phyloP scores from a whole-genome alignment of 306 rosid species.

The Quercus gilva region DNA sequence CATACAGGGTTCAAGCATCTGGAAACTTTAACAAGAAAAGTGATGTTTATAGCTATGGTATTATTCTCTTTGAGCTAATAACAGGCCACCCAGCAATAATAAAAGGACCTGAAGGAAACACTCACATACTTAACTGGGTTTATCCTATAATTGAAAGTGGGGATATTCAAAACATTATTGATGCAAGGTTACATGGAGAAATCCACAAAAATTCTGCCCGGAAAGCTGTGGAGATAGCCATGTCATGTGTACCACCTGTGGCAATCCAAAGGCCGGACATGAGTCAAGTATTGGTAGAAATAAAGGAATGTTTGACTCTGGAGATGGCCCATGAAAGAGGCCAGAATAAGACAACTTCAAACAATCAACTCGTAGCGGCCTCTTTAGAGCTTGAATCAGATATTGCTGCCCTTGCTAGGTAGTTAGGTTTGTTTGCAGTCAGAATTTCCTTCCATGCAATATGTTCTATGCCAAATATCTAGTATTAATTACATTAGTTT shows the following conservation, averaged over 20 bases:
- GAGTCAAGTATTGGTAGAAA: neutral
- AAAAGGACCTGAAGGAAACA: neutral
- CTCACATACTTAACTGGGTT: too few relatives aligned
- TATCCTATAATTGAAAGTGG: too few relatives aligned
- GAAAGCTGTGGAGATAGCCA: constrained; percentile 1
- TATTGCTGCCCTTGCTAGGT: too few relatives aligned
- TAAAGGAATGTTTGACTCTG: too few relatives aligned
- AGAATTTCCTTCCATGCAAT: too few relatives aligned
- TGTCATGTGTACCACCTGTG: neutral
- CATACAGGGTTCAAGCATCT: neutral
- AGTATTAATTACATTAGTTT: too few relatives aligned
- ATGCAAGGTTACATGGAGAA: constrained; percentile 17
- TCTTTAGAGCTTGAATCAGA: too few relatives aligned
- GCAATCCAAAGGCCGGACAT: constrained; percentile 9
- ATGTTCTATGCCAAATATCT: too few relatives aligned
- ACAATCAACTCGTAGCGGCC: too few relatives aligned
- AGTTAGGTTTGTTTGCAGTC: too few relatives aligned
- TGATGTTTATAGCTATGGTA: constrained; percentile 13
- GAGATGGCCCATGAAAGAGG: neutral
- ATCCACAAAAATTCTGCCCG: neutral
- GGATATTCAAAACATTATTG: too few relatives aligned
- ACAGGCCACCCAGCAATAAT: neutral
- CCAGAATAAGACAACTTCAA: too few relatives aligned
- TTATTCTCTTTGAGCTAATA: constrained; percentile 11
- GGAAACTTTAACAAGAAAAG: constrained; percentile 5